Base-by-base conservation (phyloP, 352 stramenopile species). In the Globisporangium rhizosaccharum region DNA sequence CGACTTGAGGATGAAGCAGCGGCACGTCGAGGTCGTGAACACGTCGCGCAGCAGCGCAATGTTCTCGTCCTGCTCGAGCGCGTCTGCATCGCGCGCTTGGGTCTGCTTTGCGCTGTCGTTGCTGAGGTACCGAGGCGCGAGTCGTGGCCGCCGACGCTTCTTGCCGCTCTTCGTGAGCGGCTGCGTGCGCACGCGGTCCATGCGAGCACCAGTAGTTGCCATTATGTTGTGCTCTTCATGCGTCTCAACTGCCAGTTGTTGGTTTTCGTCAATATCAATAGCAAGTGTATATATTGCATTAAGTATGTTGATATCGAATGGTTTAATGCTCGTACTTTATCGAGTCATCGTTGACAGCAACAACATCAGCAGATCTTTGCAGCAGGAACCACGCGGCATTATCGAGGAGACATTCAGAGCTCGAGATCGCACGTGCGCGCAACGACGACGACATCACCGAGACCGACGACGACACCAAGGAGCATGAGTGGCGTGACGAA, bases 1-100 rank as follows among this genome's bases (percentile, higher is more conserved):
- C 23, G 77, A 89, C 65, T 93, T 93, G 66, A 91, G 67, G 51
- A 93, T 80, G 55, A 93, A 93, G 65, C 81, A 93, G 28, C 79
- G 79, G 59, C 79, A 89, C 23, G 75, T 92, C 33, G 75, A 61
- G 33, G 68, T 79, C 23, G 64, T 79, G 51, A 87, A 86, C 10
- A 87, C 59, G 23, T 87, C 75, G 30, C 66, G 78, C 57, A 86
- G 67, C 23, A 82, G 59, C 30, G 74, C 57, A 50, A 62, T 69
- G 45, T 72, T 70, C 30, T 82, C 67, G 10, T 33, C 37, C 17
- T 47, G 57, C 33, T 63, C 50, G 12, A 36, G 42, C 3, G 50
- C 10, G 14, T 59, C 56, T 17, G 51, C 12, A 1, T 26, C 23
- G 23, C 23, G 23, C 23, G 23, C 11, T 25, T 52, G 54, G 0